These are phyloP conservation scores for Akanthomyces uredinophilus DNA, from an alignment of 2,329 filamentous ascomycete genomes.

Conservation along the genomic window DNA sequence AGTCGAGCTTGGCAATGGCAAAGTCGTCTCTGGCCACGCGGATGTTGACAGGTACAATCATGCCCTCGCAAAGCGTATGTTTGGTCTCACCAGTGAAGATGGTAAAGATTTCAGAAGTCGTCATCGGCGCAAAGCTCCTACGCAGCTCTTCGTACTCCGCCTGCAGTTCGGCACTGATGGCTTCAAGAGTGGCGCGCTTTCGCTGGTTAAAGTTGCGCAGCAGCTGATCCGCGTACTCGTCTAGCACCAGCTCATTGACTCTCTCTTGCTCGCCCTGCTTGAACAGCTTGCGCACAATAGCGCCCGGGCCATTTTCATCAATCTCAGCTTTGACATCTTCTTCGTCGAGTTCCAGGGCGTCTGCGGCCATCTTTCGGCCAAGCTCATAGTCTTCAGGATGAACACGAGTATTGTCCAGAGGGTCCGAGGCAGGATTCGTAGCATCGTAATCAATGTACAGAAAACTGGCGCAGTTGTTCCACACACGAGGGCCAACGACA, in stretches of 20 bases:
- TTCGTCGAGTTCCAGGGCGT: slow-evolving; percentile 92
- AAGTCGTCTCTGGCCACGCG: slow-evolving; percentile 88
- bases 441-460: slow-evolving; percentile 83
- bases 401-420: slow-evolving; percentile 92
- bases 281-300: slow-evolving; percentile 91
- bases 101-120: slow-evolving; percentile 79
- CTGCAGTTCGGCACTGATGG: slow-evolving; percentile 88
- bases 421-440: slow-evolving; percentile 78
- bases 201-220: slow-evolving; percentile 89
- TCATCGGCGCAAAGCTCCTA: slow-evolving; percentile 67
- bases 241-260: slow-evolving; percentile 91
- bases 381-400: slow-evolving; percentile 98
- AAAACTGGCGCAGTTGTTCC: slow-evolving; percentile 96
- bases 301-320: slow-evolving; percentile 82
- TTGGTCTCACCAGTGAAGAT: slow-evolving; percentile 94
- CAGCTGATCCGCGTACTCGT: slow-evolving; percentile 94
- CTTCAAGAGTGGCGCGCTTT: slow-evolving; percentile 93
- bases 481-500: slow-evolving; percentile 84
- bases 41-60: slow-evolving; percentile 88
- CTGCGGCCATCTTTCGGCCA: slow-evolving; percentile 95
- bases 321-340: slow-evolving; percentile 95
- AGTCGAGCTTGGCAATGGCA: slow-evolving; percentile 89
- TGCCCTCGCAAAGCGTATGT: slow-evolving; percentile 76
- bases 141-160: slow-evolving; percentile 92
- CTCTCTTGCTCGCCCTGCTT: slow-evolving; percentile 90